phyloP scores from a whole-genome alignment of 345 rosid genomes.

The Eucalyptus cladocalyx region DNA sequence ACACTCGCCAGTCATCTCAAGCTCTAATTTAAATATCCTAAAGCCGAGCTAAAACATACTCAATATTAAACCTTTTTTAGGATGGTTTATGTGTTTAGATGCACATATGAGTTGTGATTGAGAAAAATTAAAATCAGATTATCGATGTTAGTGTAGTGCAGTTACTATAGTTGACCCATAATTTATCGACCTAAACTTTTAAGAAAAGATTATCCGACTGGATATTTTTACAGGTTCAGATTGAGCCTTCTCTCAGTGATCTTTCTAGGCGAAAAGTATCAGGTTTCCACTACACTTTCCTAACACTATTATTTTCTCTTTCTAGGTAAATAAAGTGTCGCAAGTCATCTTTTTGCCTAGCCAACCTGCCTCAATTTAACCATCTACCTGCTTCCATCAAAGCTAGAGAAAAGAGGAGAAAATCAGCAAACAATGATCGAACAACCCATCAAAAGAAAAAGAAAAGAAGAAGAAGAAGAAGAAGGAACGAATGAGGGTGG shows the following conservation, averaged over 20 bases:
- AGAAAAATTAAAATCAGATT: no score
- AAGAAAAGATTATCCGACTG: accelerated
- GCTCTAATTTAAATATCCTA: not conserved
- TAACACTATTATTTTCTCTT: not conserved
- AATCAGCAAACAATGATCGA: not conserved
- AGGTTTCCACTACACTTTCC: no score
- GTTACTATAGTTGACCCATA: accelerated
- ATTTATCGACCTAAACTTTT: no score
- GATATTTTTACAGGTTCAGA: no score
- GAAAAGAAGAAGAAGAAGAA: no score
- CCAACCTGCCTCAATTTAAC: not conserved
- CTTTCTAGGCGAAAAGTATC: no score
- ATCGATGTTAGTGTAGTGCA: no score
- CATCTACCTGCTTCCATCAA: not conserved
- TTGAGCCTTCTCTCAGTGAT: no score
- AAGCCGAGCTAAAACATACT: not conserved
- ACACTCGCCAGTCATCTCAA: not conserved
- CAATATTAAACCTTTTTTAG: not conserved
- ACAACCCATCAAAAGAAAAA: not conserved
- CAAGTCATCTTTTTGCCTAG: not conserved
- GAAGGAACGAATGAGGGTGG: not conserved
- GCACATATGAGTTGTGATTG: no score
- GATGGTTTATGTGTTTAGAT: not conserved
- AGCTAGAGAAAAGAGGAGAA: not conserved
- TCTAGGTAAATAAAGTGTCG: not conserved